Base-by-base conservation (phyloP, 2,329 filamentous ascomycete species). In the Diaporthe amygdali region DNA sequence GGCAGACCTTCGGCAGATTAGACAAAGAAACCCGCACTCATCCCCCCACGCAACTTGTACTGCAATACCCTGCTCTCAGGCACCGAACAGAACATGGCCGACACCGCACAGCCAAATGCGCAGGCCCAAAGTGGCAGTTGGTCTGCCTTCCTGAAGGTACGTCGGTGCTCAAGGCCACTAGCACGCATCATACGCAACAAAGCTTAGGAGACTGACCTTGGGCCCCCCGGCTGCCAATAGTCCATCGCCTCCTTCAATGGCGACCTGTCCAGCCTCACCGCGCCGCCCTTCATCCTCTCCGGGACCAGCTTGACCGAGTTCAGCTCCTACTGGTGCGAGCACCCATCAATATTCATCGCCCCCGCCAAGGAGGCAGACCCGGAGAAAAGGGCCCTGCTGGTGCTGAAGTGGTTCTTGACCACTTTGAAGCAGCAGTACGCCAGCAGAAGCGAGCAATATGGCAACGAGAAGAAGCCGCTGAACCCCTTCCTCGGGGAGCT, bases 401-500 rank as follows among this genome's bases (percentile, higher is more conserved):
- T 98, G n/a, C 85, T 98, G 77, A 97, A 96, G 82, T 98, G 96
- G 96, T 98, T 98, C 84, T 84, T 98, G 69, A 95, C 91, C 78
- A 97, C 95, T 4, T 87, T 98, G 66, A 97, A 96, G 85, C 94
- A 97, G 82, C 94, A 97, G 80, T 91, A 92, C 77, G 89, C 89
- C 71, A 90, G 86, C 78, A 87, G 89, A 71, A 97, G 94, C 79
- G 95, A 98, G 76, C 85, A 91, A 76, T 91, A 88, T 74, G 95
- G 94, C 63, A 96, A 94, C 78, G 96, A 98, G 87, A 98, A 98
- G 90, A 99, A 98, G 86, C 96, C 96, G 2, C 84, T 99, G 72
- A 98, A 99, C 79, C 96, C 96, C 0, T 98, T 99, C 84, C 84
- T 99, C 44, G 96, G 96, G 70, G 96, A 99, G 85, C 88, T 98